Percentiles rank a stretch among this genome's conserved stretches.
Evolutionary conservation across 805 yeast species (phyloP).

Genomic region (Wickerhamiella spandovensis): DNA sequence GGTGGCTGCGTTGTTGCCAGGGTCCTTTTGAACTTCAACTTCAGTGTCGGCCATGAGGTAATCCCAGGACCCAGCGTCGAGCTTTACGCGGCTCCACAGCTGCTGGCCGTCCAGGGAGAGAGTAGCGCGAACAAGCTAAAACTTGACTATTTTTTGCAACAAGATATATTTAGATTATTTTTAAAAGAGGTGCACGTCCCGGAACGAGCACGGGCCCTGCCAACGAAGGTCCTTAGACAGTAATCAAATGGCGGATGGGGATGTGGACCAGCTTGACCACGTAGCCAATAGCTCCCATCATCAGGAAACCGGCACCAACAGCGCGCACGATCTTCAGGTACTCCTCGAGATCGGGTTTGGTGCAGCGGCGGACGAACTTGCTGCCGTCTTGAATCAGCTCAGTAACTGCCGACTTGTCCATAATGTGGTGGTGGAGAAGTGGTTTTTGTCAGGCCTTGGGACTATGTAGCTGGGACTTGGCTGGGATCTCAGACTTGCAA

Average conservation of each 20-base stretch:
- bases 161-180: background rate
- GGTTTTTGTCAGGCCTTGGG: background rate
- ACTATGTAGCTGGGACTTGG: background rate
- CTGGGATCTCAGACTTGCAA: too few species aligned
- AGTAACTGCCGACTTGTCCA: slow-evolving; percentile 67
- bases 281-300: slow-evolving; percentile 97
- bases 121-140: too few species aligned
- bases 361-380: slow-evolving; percentile 78
- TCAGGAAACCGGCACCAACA: slow-evolving; percentile 90
- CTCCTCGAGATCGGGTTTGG: slow-evolving; percentile 84
- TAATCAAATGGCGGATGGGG: slow-evolving; percentile 87
- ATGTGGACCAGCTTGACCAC: slow-evolving; percentile 87
- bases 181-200: too few species aligned
- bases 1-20: slow-evolving; percentile 19
- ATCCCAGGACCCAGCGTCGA: background rate
- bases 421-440: slow-evolving; percentile 2
- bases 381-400: slow-evolving; percentile 87
- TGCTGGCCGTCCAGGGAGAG: too few species aligned
- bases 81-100: too few species aligned
- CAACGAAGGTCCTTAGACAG: slow-evolving; percentile 44
- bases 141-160: too few species aligned
- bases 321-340: slow-evolving; percentile 82
- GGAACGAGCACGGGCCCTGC: too few species aligned
- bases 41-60: background rate
- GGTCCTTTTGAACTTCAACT: background rate